Evolutionary conservation across 2,329 filamentous ascomycete genomes (phyloP), one percentile per base, ranked within the genome.

Genomic region (Penicillium sp.): DNA sequence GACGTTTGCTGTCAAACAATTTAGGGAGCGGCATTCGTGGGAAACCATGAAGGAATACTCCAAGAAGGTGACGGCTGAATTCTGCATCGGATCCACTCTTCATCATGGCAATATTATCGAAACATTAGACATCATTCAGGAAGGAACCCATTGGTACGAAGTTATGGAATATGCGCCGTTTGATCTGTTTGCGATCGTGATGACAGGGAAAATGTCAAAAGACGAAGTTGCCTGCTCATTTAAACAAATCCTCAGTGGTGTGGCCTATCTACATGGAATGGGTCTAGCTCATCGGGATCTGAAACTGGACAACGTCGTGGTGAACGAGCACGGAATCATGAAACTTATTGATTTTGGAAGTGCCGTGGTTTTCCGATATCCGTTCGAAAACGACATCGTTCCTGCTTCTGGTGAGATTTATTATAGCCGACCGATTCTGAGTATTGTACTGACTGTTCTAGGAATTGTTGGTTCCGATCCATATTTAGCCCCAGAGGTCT

Each of bases 341-440:
- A 99, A 99, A 79, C 91, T 99, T 67, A 99, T 99, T 72, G 95
- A 99, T 77, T 99, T 99, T 78, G 95, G 95, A 29, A 98, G 93
- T 79, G 94, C 95, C 0, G 93, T 95, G 68, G 94, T 99, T 46
- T 99, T 97, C 81, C 89, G 91, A 71, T 99, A 99, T 83, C 95
- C 95, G 0, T 98, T 99, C 73, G 95, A 99, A 79, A 93, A 89
- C 67, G 92, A 92, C 56, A 88, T 93, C 61, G 91, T 95, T 15
- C 83, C 90, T 49, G 91, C 93, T 44, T 89, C 88, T 75, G 93
- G 92, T 95, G 80, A 79, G 90, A 78, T 38, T 38, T 31, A n/a
- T 41, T 41, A 26, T 3, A 49, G 38, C 54, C 29, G 30, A n/a
- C 29, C 23, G 29, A 29, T 15, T 41, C 26, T 15, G 11, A 15